Evolutionary conservation across 257 asterid species (phyloP), one percentile per base, ranked within the genome.

Genomic region (Solanum ahanhuiri): DNA sequence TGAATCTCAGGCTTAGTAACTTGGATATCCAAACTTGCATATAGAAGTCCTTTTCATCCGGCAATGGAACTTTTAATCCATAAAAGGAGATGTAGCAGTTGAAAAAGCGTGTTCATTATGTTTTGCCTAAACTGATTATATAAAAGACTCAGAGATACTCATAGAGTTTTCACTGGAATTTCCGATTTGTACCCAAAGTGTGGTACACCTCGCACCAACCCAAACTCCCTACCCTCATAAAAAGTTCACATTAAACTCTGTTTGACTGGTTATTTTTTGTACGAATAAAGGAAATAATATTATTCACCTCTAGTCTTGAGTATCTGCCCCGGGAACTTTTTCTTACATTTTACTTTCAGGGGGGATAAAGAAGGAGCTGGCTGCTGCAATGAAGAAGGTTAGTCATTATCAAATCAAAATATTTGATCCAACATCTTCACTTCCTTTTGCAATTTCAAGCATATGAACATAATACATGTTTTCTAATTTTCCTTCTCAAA

Each of bases 281-380:
- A 48, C 6, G 11, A 35, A 45, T 48, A 18, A 28, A 25, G 66
- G 83, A 77, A 77, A 43, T 77, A 48, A 79, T 79, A 30, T 81
- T n/a, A 25, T 48, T 81, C 84, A 48, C 67, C 41, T 48, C 67
- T 28, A 12, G 67, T 81, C 66, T 81, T 48, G 84, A 81, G 8
- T 48, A 45, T 48, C 84, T 17, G 8, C 37, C 28, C 28, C 0
- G 11, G 20, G 18, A 85, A 48, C 33, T 31, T n/a, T 79, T 63
- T 34, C 64, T 51, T 70, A 30, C 54, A 72, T 81, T 86, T 77
- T 18, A 37, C 84, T 89, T 90, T 66, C 85, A 95, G 98, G 92
- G 86, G 92, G 91, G 77, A 92, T 94, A 88, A 95, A 90, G 90
- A 95, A 90, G 88, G 95, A 92, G 92, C 93, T 95, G 85, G 93